Conservation (phyloP, 768 basidiomycete genomes). For the Pleurotus djamor region DNA sequence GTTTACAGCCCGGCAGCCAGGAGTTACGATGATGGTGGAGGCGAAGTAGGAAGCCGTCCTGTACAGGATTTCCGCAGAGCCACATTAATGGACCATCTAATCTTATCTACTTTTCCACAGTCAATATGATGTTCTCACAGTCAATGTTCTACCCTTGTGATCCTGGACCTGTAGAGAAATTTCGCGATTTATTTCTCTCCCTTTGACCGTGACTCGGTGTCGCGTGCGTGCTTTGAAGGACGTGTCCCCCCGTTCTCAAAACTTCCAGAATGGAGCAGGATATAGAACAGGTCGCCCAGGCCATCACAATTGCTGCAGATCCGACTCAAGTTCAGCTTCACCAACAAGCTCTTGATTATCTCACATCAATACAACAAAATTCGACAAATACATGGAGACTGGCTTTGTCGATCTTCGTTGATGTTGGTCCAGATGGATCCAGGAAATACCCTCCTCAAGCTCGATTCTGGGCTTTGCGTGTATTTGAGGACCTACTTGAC, state of each 20-base stretch:
- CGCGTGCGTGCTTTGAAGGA: not conserved
- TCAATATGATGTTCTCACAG: not conserved
- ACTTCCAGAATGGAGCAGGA: slow-evolving; percentile 62
- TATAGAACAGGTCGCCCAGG: slow-evolving; percentile 76
- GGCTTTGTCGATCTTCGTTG: slow-evolving; percentile 73
- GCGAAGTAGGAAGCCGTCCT: not conserved
- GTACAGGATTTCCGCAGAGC: too few relatives aligned
- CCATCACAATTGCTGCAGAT: slow-evolving; percentile 87
- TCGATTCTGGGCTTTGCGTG: slow-evolving; percentile 77
- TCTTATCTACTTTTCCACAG: not conserved
- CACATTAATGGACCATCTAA: not conserved
- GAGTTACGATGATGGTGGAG: not conserved
- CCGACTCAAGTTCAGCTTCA: slow-evolving; percentile 69
- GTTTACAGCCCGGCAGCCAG: not conserved
- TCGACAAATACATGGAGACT: slow-evolving; percentile 78
- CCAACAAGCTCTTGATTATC: slow-evolving; percentile 84
- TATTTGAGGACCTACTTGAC: slow-evolving; percentile 82
- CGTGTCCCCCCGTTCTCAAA: not conserved
- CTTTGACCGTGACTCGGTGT: not conserved
- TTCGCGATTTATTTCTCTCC: not conserved
- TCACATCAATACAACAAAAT: slow-evolving; percentile 76
- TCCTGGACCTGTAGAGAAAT: too few relatives aligned
- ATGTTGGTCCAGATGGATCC: slow-evolving; percentile 53
- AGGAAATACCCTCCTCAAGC: slow-evolving; percentile 70
- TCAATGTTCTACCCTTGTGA: not conserved